A percentile compares a stretch with the other conserved stretches of the same genome.
Conservation (phyloP, 2,329 filamentous ascomycete species). For the Alternaria sp. region DNA sequence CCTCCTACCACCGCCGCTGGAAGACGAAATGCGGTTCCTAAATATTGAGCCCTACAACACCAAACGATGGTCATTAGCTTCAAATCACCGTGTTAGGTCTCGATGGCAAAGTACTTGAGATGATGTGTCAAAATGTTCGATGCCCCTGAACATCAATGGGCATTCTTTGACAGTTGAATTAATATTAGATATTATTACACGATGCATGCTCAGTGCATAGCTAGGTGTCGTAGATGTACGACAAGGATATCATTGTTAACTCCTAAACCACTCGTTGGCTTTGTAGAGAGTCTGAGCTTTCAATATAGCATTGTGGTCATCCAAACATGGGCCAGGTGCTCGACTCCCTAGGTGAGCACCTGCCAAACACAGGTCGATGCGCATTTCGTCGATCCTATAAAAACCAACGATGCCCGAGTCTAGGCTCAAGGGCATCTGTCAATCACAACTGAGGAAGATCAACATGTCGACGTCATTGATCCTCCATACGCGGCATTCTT, state of each 20-base stretch:
- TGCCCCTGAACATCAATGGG: neutral
- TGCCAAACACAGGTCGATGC: neutral
- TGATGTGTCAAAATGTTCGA: neutral
- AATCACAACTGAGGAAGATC: neutral
- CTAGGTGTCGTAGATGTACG: neutral
- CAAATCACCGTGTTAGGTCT: neutral
- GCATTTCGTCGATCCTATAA: neutral
- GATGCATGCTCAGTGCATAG: neutral
- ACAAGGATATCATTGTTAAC: neutral
- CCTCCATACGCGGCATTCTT: neutral
- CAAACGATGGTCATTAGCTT: neutral
- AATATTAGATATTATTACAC: neutral
- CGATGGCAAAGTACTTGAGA: neutral
- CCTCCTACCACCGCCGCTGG: neutral
- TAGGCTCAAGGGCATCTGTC: neutral
- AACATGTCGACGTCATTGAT: neutral
- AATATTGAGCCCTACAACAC: fast-evolving
- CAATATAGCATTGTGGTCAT: neutral
- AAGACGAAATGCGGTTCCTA: neutral
- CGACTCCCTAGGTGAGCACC: neutral
- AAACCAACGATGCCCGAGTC: neutral
- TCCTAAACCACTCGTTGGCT: neutral
- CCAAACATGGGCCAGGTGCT: too few species aligned
- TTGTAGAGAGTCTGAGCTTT: neutral
- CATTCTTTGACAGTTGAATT: neutral